Base-by-base conservation (phyloP, 345 rosid genomes). In the Eucalyptus guilfoylei region DNA sequence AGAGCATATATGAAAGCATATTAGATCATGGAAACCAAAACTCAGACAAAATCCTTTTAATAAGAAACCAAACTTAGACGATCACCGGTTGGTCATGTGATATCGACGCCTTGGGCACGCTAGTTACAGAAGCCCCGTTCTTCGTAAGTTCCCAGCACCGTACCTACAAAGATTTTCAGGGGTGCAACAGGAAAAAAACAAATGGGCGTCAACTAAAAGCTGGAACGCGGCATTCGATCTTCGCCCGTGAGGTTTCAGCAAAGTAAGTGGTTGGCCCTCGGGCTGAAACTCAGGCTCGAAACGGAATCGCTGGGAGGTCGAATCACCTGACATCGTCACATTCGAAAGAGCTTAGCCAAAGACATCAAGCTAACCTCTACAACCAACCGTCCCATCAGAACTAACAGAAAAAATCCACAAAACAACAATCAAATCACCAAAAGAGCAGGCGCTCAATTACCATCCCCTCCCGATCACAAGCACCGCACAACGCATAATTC, bases 71-170 rank as follows among this genome's bases (percentile, higher is more conserved):
- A 69, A 9, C 7, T 34, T 1, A 69, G 80, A 69, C 42, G 16
- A 34, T 93, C 92, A 98, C 99, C 91, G 99, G 99, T 86, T 98
- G 99, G 89, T 98, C 99, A 89, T 98, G 99, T 2, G 96, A 91
- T 50, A 98, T 95, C 11, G 96, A 94, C 80, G 99, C 96, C 93
- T 96, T 98, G 16, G 99, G 96, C 60, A 93, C 89, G 88, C 96
- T 95, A 86, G 92, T 93, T 5, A 93, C 89, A 87, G 88, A 88
- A 87, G 91, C 26, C 40, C 97, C 99, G 90, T 60, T 94, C 86
- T 95, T 92, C 11, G 93, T 88, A 26, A 98, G 94, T 90, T 98
- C 99, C 99, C 99, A 96, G 89, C 99, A 97, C 86, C 99, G 93
- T 48, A 98, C 99, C 99, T 98, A 93, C 80, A 88, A 88, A 62